phyloP scores from a whole-genome alignment of 441 rosid species.

The Aquilaria agallochum region DNA sequence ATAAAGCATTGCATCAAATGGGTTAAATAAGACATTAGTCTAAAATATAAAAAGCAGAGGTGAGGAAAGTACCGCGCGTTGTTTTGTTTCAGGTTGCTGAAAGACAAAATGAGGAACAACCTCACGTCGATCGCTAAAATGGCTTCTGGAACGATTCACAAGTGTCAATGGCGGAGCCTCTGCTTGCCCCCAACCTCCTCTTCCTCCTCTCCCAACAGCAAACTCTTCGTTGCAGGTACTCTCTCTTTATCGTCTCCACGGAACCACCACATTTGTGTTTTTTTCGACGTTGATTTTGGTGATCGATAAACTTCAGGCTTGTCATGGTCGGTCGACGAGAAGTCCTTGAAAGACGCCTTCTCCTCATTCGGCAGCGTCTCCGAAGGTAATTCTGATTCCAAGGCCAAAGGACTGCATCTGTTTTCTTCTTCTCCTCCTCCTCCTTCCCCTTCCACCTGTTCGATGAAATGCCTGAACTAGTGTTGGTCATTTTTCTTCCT shows the following conservation, averaged over 20 bases:
- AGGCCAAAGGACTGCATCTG: neutral
- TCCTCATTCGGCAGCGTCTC: conserved; percentile 65
- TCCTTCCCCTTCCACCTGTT: conserved; percentile 31
- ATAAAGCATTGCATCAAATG: too few relatives aligned
- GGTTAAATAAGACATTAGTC: too few relatives aligned
- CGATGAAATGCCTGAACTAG: conserved; percentile 42
- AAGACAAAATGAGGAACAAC: neutral
- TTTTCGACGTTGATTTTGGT: neutral
- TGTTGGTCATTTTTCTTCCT: too few relatives aligned
- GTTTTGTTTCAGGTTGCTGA: neutral
- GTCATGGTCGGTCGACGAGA: conserved; percentile 83
- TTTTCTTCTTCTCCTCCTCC: neutral
- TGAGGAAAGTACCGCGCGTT: too few relatives aligned
- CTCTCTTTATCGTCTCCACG: neutral
- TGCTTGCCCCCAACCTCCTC: conserved; percentile 8
- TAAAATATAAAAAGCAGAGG: too few relatives aligned
- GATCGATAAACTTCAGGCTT: conserved; percentile 38
- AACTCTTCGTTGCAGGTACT: conserved; percentile 38
- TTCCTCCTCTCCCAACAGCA: conserved; percentile 21
- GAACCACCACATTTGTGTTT: neutral
- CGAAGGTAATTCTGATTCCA: conserved; percentile 38
- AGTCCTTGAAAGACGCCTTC: conserved; percentile 71
- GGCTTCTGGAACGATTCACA: neutral
- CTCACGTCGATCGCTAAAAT: conserved; percentile 2
- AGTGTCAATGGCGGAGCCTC: conserved; percentile 2